Evolutionary conservation across 2,329 filamentous ascomycete species (phyloP), one percentile per base, ranked within the genome.

Genomic region (Microcyclospora pomicola): DNA sequence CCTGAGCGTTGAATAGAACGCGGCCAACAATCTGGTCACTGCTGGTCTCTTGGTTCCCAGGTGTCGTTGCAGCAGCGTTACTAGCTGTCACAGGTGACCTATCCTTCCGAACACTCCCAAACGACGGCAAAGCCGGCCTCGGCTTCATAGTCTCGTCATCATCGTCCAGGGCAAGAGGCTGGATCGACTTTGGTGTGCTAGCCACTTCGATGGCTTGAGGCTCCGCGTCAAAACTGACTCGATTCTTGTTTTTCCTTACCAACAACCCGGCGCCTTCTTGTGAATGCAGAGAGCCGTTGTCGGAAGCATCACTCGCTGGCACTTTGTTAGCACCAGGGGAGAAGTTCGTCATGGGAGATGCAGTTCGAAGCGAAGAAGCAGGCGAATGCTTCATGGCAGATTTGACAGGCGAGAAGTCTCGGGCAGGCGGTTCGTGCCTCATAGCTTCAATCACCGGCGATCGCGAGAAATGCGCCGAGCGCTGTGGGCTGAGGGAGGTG

Each of bases 211-310:
- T 46, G 15, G 48, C 44, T 29, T 48, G 45, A 6, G 53, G 46
- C 28, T 53, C 47, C 19, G 84, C 80, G 45, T 84, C 79, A 53
- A 86, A 95, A 60, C 85, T 94, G 34, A 87, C 82, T 15, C 82
- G 69, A 1, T 73, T 72, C 30, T 68, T 72, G 58, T 80, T 84
- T 60, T 76, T 84, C 42, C 73, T 71, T 42, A 61, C 61, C 9
- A 19, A 38, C 12, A 56, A 31, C 28, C 55, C 58, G 15, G 50
- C 51, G 27, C 54, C 59, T 15, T 59, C 53, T 16, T 58, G 46
- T 2, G 56, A 59, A 6, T 48, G 43, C 31, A 56, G 32, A 5
- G 73, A 77, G 3, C 66, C 65, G 1, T 61, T 69, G 44, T 77
- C 73, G 2, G 73, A 77, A 1, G 67, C 58, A 42, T 76, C 73